phyloP scores from a whole-genome alignment of 768 basidiomycete species.

The Saitozyma podzolica region DNA sequence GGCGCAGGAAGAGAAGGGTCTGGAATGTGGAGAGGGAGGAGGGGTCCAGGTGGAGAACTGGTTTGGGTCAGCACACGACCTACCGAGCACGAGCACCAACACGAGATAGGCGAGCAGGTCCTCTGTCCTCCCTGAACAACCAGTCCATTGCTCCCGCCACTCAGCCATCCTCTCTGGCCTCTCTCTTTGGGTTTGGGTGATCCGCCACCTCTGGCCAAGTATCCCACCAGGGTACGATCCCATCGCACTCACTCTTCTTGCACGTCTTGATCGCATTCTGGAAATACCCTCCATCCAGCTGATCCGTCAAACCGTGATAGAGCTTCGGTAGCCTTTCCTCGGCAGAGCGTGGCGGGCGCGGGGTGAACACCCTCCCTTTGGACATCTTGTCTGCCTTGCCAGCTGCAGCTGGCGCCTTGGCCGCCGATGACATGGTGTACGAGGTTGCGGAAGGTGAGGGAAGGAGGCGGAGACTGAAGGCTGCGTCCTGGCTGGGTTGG shows the following conservation, averaged over 20 bases:
- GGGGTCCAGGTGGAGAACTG: slow-evolving; percentile 72
- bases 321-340: slow-evolving; percentile 44
- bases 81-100: too few relatives aligned
- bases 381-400: background rate
- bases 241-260: slow-evolving; percentile 69
- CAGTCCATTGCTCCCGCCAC: too few relatives aligned
- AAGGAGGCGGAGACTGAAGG: too few relatives aligned
- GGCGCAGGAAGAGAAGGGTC: slow-evolving; percentile 80
- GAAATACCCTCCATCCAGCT: slow-evolving; percentile 87
- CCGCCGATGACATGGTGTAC: background rate
- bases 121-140: too few relatives aligned
- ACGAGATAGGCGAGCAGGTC: too few relatives aligned
- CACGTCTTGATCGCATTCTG: slow-evolving; percentile 84
- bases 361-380: slow-evolving; percentile 19
- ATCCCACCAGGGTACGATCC: background rate
- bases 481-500: too few relatives aligned
- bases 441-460: too few relatives aligned
- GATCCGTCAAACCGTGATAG: slow-evolving; percentile 65
- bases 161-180: too few relatives aligned
- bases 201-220: background rate
- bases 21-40: slow-evolving; percentile 65
- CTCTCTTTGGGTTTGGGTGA: too few relatives aligned
- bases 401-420: background rate
- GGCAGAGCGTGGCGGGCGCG: slow-evolving; percentile 36
- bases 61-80: too few relatives aligned